Evolutionary conservation across 2,329 filamentous ascomycete genomes (phyloP), one percentile per base, ranked within the genome.

Genomic region (Fusarium domesticum): DNA sequence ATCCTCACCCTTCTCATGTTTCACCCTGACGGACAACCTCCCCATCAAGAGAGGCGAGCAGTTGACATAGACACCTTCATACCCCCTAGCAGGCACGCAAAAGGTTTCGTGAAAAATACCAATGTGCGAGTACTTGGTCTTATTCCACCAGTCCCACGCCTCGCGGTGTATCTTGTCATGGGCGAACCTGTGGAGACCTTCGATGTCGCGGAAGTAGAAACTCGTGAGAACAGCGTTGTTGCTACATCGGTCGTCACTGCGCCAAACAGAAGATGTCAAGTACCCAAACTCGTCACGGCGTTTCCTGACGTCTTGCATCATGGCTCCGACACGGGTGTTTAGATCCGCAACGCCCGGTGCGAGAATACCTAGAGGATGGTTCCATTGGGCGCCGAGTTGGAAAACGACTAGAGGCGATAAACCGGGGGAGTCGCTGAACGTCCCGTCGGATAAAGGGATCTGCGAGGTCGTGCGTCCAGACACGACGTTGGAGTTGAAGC

Each of bases 41-140:
- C 67, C 71, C 38, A 74, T 43, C 30, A 72, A 40, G 5, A 62
- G 46, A 1, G 70, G 70, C 41, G 54, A 61, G 51, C 68, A 70
- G 46, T 76, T 72, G 6, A 68, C 50, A 53, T 80, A 79, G 17
- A 81, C 65, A 2, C 65, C 72, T 69, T 82, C 78, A 61, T 75
- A 78, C 7, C 64, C 62, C 4, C 69, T 66, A 3, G 63, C 60
- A 1, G 69, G 68, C 5, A 72, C 70, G 18, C 68, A 62, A 50
- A 75, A 80, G 0, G 72, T 70, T 68, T 82, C 78, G 56, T 83
- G 78, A 47, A 68, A 80, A 50, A 81, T 73, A 5, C 70, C 69
- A 18, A 81, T 54, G 48, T 77, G 67, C 18, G 57, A 53, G 32
- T 64, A 48, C 18, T 68, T 55, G 35, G 57, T 59, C 39, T 56